Evolutionary conservation across 2,329 filamentous ascomycete species (phyloP).

Genomic region (Coniochaeta hoffmannii): DNA sequence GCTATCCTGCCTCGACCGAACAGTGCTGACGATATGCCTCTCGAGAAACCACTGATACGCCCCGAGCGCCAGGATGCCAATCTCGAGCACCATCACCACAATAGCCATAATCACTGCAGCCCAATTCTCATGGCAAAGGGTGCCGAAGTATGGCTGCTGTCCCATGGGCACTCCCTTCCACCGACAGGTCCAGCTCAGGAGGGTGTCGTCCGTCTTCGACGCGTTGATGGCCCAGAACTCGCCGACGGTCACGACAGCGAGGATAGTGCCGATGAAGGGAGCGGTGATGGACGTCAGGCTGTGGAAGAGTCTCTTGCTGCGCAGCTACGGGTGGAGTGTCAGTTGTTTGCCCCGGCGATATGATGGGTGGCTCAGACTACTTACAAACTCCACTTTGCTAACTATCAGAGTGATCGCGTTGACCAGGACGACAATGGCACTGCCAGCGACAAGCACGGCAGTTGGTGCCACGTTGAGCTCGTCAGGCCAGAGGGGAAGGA

Average conservation of each 20-base stretch:
- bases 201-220: constrained; percentile 42
- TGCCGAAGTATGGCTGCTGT: constrained; percentile 45
- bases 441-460: constrained; percentile 44
- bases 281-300: constrained; percentile 28
- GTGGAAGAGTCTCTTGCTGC: constrained; percentile 24
- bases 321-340: constrained; percentile 24
- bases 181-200: constrained; percentile 57
- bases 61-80: constrained; percentile 37
- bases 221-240: constrained; percentile 52
- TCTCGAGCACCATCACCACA: constrained; percentile 49
- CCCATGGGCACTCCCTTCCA: constrained; percentile 48
- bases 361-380: constrained; percentile 17
- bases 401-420: constrained; percentile 40
- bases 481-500: constrained; percentile 51
- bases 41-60: constrained; percentile 36
- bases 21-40: constrained; percentile 16
- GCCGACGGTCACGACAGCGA: constrained; percentile 43
- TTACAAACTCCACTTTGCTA: constrained; percentile 42
- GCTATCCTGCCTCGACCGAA: background rate
- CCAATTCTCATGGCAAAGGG: constrained; percentile 48
- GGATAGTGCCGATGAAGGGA: constrained; percentile 34
- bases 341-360: background rate
- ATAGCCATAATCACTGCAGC: constrained; percentile 46
- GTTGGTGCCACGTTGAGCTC: constrained; percentile 50
- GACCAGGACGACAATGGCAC: constrained; percentile 39